These are phyloP conservation scores for Sphenostylis stenocarpa DNA, from an alignment of 306 rosid genomes.

Conservation along the genomic window DNA sequence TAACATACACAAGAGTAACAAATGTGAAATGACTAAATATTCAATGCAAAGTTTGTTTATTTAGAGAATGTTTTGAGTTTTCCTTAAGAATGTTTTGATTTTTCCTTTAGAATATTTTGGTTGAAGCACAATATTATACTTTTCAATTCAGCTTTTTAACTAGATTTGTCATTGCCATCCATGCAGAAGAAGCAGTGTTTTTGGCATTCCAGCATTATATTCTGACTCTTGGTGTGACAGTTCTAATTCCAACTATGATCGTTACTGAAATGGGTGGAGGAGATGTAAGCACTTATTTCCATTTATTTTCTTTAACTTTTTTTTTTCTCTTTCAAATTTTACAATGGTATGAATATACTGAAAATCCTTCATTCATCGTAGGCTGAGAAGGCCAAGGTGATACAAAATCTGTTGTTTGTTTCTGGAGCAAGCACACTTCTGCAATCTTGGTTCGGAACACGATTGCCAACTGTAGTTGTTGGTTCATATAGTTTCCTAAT, in stretches of 20 bases:
- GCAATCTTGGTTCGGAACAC: conserved; percentile 82
- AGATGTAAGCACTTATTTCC: conserved; percentile 42
- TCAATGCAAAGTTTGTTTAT: neutral
- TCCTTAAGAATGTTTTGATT: neutral
- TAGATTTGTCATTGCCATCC: conserved; percentile 22
- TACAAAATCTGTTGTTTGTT: conserved; percentile 72
- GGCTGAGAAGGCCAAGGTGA: conserved; percentile 91
- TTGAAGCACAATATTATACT: neutral
- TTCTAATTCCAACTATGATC: conserved; percentile 66
- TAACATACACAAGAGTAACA: too few species aligned
- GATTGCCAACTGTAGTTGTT: conserved; percentile 78
- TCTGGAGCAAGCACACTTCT: conserved; percentile 82
- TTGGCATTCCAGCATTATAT: conserved; percentile 93
- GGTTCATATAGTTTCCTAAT: conserved; percentile 76
- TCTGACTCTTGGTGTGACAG: conserved; percentile 68
- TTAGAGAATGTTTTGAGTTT: neutral
- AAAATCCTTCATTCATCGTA: conserved; percentile 26
- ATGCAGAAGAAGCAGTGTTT: conserved; percentile 68
- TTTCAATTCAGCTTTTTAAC: neutral
- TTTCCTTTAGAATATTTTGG: neutral
- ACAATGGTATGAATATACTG: neutral
- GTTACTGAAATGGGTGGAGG: conserved; percentile 94
- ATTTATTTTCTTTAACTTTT: neutral
- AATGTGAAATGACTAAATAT: neutral
- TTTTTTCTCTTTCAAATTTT: neutral